These are phyloP conservation scores for Schwanniomyces sp. DNA, from an alignment of 805 yeast genomes.

Conservation along the genomic window DNA sequence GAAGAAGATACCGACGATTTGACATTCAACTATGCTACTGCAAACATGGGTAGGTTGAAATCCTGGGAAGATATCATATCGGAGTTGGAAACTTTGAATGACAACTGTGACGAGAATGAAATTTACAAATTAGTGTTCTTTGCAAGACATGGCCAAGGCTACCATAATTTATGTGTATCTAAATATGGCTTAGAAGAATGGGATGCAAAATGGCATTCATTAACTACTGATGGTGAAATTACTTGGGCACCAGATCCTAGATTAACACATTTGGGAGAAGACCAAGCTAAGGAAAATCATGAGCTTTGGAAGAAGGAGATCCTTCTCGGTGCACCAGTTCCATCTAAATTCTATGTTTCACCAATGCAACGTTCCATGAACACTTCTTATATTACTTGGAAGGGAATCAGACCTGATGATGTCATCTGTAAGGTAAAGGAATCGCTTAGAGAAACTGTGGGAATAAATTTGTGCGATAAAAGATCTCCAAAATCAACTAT, in stretches of 20 bases:
- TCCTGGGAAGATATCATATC: constrained; percentile 39
- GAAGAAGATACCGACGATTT: constrained; percentile 46
- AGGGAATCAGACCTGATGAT: constrained; percentile 27
- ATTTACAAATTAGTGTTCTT: constrained; percentile 49
- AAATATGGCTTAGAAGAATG: constrained; percentile 59
- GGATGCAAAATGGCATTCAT: constrained; percentile 53
- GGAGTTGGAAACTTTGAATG: constrained; percentile 36
- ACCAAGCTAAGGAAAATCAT: constrained; percentile 54
- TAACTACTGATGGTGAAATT: constrained; percentile 54
- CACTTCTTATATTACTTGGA: constrained; percentile 55
- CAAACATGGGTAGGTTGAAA: constrained; percentile 45
- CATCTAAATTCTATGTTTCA: constrained; percentile 54
- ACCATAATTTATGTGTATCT: constrained; percentile 55
- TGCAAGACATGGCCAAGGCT: constrained; percentile 73
- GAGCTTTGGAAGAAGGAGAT: constrained; percentile 45
- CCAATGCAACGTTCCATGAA: constrained; percentile 66
- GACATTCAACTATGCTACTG: constrained; percentile 41
- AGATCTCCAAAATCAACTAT: constrained; percentile 44
- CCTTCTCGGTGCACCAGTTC: constrained; percentile 52
- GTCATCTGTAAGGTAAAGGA: constrained; percentile 39
- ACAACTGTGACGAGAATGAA: constrained; percentile 32
- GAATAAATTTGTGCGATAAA: constrained; percentile 60
- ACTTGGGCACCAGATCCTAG: constrained; percentile 62
- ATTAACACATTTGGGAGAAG: constrained; percentile 53
- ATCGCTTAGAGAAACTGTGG: constrained; percentile 58